A percentile compares a stretch with the other conserved stretches of the same genome.
phyloP scores from a whole-genome alignment of 1,284 basidiomycete species.

The Ustilago cynodontis region DNA sequence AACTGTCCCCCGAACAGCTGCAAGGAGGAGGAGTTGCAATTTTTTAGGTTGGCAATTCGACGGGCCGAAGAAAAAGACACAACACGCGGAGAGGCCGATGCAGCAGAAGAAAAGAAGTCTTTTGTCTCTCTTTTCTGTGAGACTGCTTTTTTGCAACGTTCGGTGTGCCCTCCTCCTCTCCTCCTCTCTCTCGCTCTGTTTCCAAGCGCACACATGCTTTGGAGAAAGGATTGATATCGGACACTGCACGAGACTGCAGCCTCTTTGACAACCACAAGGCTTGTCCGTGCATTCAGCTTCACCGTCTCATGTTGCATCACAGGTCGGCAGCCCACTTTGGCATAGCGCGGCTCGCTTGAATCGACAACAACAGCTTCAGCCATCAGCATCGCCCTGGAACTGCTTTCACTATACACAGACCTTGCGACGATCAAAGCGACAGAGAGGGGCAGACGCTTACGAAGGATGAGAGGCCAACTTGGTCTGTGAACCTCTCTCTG shows the following conservation, averaged over 20 bases:
- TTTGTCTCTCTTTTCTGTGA: background rate
- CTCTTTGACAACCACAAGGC: too few species aligned
- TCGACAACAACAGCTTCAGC: background rate
- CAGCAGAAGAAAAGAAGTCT: conserved; percentile 26
- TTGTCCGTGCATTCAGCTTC: background rate
- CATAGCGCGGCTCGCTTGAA: background rate
- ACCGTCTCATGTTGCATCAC: background rate
- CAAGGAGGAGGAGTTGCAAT: conserved; percentile 9
- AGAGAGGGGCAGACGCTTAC: background rate
- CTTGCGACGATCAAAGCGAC: background rate
- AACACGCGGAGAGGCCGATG: conserved; percentile 1
- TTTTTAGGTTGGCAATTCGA: conserved; percentile 21
- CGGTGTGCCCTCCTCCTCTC: too few species aligned
- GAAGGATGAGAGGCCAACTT: background rate
- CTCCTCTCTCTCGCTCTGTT: background rate
- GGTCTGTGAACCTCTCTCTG: too few species aligned
- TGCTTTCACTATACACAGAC: background rate
- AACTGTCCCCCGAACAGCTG: background rate
- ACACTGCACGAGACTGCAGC: too few species aligned
- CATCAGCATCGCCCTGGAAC: background rate
- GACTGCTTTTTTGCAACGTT: too few species aligned
- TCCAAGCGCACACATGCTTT: background rate
- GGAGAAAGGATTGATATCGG: too few species aligned
- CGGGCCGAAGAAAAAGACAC: background rate
- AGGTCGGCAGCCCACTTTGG: background rate